Evolutionary conservation across 305 asterid genomes (phyloP), one percentile per base, ranked within the genome.

Genomic region (Fraxinus albicans): DNA sequence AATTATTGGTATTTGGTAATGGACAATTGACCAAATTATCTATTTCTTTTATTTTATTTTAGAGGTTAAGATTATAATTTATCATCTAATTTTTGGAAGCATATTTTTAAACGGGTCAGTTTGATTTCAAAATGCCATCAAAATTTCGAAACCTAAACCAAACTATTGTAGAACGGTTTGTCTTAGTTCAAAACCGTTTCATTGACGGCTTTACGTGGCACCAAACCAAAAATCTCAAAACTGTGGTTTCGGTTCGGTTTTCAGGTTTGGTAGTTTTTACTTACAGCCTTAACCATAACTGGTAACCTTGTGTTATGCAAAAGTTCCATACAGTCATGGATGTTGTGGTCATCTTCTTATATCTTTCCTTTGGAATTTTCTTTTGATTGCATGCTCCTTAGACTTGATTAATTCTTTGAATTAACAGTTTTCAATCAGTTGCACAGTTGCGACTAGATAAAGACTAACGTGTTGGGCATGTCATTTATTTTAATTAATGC

Each of bases 241-340:
- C 13, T 13, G 19, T 3, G 19, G 6, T 47, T 47, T 47, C 17
- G 15, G 53, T 44, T 44, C 4, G 53, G 12, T 44, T 44, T 12
- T 12, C 15, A 3, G 17, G 53, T 44, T 44, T 44, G 53, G 17
- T 44, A 44, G 50, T 12, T 44, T 44, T 9, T 44, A 4, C 4
- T 44, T 38, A 44, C 3, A 44, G 53, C 4, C 53, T 44, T 44
- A 44, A 44, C 53, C 53, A 10, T 44, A 44, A 44, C 15, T 34
- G 73, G 42, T 38, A 79, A 79, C 81, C 42, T 15, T 77, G 84
- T n/a, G 65, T 55, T 73, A 69, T 69, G 77, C 21, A 17, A 55
- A 19, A 55, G 44, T 38, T 38, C 44, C 42, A 38, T 35, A 35
- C 8, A 7, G 44, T 8, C 44, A 38, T 38, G 44, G 44, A 38